Evolutionary conservation across 495 filamentous ascomycete species (phyloP).

Genomic region (Penicillium atrosanguineum): DNA sequence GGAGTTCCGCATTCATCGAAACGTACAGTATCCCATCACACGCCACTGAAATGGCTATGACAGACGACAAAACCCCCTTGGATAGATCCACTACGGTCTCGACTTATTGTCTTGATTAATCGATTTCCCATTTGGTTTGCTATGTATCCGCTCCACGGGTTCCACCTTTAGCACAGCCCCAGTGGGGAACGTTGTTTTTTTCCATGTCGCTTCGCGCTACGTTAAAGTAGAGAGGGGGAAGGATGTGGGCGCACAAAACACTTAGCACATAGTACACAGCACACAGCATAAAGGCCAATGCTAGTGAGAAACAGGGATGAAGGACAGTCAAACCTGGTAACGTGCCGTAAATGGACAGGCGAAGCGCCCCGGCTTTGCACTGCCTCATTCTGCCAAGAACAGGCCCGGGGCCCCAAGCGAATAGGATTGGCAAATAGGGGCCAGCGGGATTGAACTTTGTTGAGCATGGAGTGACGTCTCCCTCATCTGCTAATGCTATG

Average conservation of each 20-base stretch:
- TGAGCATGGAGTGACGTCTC: not conserved
- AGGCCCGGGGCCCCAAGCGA: not conserved
- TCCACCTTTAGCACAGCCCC: not conserved
- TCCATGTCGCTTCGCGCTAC: not conserved
- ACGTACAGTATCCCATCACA: not conserved
- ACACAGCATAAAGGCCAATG: too few species aligned
- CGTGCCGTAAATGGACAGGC: too few species aligned
- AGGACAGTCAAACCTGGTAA: too few species aligned
- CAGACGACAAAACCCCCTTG: slow-evolving; percentile 4
- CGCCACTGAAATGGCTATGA: not conserved
- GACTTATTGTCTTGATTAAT: not conserved
- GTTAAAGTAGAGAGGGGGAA: too few species aligned
- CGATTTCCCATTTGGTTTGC: slow-evolving; percentile 3
- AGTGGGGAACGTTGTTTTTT: not conserved
- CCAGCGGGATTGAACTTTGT: not conserved
- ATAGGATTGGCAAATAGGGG: not conserved
- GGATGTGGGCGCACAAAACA: too few species aligned
- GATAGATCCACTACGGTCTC: slow-evolving; percentile 14
- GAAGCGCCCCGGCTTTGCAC: not conserved
- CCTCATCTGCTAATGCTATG: too few species aligned
- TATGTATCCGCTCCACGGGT: slow-evolving; percentile 3
- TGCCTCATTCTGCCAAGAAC: not conserved
- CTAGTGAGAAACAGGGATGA: too few species aligned
- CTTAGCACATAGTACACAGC: too few species aligned
- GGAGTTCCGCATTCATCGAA: slow-evolving; percentile 1